Evolutionary conservation across 1,284 basidiomycete genomes (phyloP).

Genomic region (Irpex sp.): DNA sequence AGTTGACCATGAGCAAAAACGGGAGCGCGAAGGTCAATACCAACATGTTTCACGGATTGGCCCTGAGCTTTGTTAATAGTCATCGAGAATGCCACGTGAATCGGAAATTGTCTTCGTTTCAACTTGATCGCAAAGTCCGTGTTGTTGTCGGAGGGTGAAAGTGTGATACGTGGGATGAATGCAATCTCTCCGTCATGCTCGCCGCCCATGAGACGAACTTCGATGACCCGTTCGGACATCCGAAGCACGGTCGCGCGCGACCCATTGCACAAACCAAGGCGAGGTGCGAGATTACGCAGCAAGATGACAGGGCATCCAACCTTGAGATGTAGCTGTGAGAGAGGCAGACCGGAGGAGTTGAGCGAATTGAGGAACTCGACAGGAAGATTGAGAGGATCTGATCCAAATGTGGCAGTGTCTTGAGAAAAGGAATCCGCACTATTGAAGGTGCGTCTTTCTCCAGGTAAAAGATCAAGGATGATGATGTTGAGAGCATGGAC

Average conservation of each 20-base stretch:
- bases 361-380: neutral
- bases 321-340: neutral
- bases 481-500: neutral
- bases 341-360: neutral
- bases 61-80: constrained; percentile 42
- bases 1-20: constrained; percentile 40
- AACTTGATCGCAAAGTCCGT: constrained; percentile 21
- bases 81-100: constrained; percentile 35
- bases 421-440: neutral
- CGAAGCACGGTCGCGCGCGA: constrained; percentile 18
- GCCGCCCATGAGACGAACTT: constrained; percentile 20
- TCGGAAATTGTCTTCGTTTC: constrained; percentile 31
- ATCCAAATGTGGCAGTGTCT: neutral
- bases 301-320: constrained; percentile 28
- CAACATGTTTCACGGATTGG: constrained; percentile 30
- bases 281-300: constrained; percentile 29
- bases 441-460: neutral
- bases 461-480: neutral
- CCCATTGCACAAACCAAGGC: constrained; percentile 33
- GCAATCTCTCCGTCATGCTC: constrained; percentile 20
- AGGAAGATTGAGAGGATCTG: neutral
- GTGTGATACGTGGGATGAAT: constrained; percentile 25
- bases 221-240: constrained; percentile 9
- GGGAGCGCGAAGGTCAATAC: constrained; percentile 26
- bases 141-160: constrained; percentile 10